Base-by-base conservation (phyloP, 225 moss, liverwort and hornwort species). In the Rhytidiadelphus loreus region DNA sequence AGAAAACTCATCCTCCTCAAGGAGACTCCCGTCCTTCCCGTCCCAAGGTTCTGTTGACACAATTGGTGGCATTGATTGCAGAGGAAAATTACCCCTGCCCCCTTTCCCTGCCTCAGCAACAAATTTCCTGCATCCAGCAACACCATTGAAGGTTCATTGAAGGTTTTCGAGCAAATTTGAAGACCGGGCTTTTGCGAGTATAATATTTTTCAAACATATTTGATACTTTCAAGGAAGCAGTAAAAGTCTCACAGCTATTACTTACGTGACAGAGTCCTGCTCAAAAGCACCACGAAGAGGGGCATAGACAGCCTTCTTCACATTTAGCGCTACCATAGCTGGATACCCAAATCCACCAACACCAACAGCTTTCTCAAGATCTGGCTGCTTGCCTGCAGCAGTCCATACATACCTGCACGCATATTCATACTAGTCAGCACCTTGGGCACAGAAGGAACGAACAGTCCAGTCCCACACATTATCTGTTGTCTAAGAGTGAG, bases 301-400 rank as follows among this genome's bases (percentile, higher is more conserved):
- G 83, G 97, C 95, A 88, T 99, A 99, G 23, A 99, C 90, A 88
- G 92, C 95, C 90, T 96, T 99, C 92, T 99, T 99, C 43, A 92
- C 93, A 64, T 99, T 99, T 46, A 97, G 88, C 82, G 97, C 97
- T 62, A 97, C 96, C 95, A 99, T 84, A 63, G 99, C 96, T 87
- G 99, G 99, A 90, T 97, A 99, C 28, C 99, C 99, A 88, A 97
- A 97, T 71, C 99, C 99, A 88, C 97, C 99, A 57, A 99, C 99
- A 88, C 96, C 99, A 55, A 99, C 96, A 85, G 96, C 96, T 84
- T 92, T 96, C 91, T 99, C 99, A 86, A 97, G 92, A 48, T 92
- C 94, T 83, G 94, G 70, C 86, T 99, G 99, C 91, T 95, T 89
- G 80, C 97, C 99, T 87, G 99, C 96, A 83, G 96, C 95, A 77